These are phyloP conservation scores for Cornus florida DNA, from an alignment of 148 eudicot genomes.

Conservation along the genomic window DNA sequence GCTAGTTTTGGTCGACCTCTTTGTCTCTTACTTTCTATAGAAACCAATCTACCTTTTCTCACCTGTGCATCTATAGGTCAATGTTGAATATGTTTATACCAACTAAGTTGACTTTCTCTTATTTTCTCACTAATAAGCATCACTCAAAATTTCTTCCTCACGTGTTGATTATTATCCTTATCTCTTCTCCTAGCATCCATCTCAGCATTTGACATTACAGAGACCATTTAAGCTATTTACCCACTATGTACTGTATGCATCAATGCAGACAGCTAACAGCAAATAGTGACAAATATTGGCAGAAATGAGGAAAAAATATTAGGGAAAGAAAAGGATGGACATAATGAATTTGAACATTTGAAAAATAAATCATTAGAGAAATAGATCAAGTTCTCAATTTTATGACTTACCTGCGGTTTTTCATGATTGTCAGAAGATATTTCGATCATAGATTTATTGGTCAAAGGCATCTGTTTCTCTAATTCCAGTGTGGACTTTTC, in stretches of 20 bases:
- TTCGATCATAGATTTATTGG: slow-evolving; percentile 31
- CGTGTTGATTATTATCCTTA: too few relatives aligned
- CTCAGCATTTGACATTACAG: not conserved
- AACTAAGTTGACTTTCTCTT: too few relatives aligned
- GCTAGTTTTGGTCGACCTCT: too few relatives aligned
- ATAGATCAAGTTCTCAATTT: not conserved
- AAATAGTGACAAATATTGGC: not conserved
- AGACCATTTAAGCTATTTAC: not conserved
- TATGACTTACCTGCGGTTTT: slow-evolving; percentile 40
- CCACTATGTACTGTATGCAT: not conserved
- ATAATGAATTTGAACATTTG: not conserved
- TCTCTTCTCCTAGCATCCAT: too few relatives aligned
- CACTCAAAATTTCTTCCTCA: too few relatives aligned
- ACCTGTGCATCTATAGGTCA: too few relatives aligned
- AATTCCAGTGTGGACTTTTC: slow-evolving; percentile 17
- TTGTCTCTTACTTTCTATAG: too few relatives aligned
- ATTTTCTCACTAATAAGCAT: too few relatives aligned
- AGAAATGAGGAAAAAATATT: not conserved
- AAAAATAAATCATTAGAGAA: not conserved
- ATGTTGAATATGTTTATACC: too few relatives aligned
- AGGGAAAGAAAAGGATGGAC: not conserved
- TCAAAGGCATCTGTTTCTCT: slow-evolving; percentile 14
- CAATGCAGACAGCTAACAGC: not conserved
- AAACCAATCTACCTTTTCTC: too few relatives aligned
- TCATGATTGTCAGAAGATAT: slow-evolving; percentile 23